These are phyloP conservation scores for Penicillium angulare DNA, from an alignment of 495 filamentous ascomycete genomes.

Conservation along the genomic window DNA sequence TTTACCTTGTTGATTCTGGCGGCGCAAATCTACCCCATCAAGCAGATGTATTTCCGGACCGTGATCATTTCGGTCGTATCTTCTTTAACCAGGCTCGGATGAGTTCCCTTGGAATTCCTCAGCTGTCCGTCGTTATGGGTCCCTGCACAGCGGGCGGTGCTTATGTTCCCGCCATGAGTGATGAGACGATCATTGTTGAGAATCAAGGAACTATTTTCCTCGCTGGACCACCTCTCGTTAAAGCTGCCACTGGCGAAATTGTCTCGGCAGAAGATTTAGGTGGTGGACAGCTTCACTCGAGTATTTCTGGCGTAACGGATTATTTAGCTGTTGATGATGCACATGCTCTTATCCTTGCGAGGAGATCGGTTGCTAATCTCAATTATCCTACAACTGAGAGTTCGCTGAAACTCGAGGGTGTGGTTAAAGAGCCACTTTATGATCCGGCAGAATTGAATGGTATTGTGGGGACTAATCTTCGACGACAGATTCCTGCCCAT, in stretches of 20 bases:
- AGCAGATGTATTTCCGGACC: slow-evolving; percentile 93
- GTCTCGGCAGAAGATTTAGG: slow-evolving; percentile 92
- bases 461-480: slow-evolving; percentile 84
- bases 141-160: slow-evolving; percentile 96
- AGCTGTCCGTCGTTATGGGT: slow-evolving; percentile 95
- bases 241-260: slow-evolving; percentile 93
- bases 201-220: slow-evolving; percentile 96
- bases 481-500: slow-evolving; percentile 76
- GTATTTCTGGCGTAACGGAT: slow-evolving; percentile 91
- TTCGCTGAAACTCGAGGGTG: slow-evolving; percentile 21
- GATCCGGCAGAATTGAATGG: slow-evolving; percentile 78
- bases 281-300: slow-evolving; percentile 87
- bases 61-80: slow-evolving; percentile 93
- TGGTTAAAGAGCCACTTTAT: slow-evolving; percentile 72
- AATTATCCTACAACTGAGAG: slow-evolving; percentile 65
- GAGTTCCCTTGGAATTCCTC: slow-evolving; percentile 77
- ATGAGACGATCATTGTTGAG: slow-evolving; percentile 94
- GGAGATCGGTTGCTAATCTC: slow-evolving; percentile 80
- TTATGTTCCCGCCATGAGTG: slow-evolving; percentile 96
- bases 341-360: slow-evolving; percentile 84
- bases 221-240: slow-evolving; percentile 91
- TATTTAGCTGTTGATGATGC: slow-evolving; percentile 94
- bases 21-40: slow-evolving; percentile 96
- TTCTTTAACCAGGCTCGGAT: slow-evolving; percentile 99
- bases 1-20: slow-evolving; percentile 95